Conservation (phyloP, 805 yeast species). For the Pichia phayaonensis region DNA sequence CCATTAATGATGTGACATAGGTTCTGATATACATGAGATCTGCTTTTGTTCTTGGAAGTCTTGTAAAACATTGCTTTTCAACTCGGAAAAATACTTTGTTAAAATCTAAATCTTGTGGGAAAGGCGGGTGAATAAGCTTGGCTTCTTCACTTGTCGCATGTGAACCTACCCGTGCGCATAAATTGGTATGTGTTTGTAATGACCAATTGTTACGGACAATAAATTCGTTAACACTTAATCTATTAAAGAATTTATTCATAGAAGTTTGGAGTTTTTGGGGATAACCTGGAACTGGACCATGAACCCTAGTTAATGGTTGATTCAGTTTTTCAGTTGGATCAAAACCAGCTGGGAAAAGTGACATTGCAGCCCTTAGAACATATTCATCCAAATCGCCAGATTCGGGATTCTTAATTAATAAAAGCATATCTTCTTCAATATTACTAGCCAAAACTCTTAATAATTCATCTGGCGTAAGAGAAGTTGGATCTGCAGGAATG, state of each 20-base stretch:
- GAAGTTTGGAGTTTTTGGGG: slow-evolving; percentile 44
- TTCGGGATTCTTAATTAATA: slow-evolving; percentile 37
- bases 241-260: slow-evolving; percentile 61
- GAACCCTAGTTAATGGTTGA: slow-evolving; percentile 51
- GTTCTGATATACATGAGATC: slow-evolving; percentile 50
- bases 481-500: slow-evolving; percentile 27
- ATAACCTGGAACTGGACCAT: slow-evolving; percentile 68
- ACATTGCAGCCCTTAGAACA: slow-evolving; percentile 45
- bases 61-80: slow-evolving; percentile 52
- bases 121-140: slow-evolving; percentile 28
- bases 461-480: slow-evolving; percentile 11
- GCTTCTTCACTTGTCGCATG: slow-evolving; percentile 32
- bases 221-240: slow-evolving; percentile 43
- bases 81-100: slow-evolving; percentile 47
- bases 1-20: slow-evolving; percentile 44
- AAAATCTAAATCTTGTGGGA: slow-evolving; percentile 32
- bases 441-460: slow-evolving; percentile 18
- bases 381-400: slow-evolving; percentile 45
- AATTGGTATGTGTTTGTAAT: slow-evolving; percentile 49
- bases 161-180: slow-evolving; percentile 39
- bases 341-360: slow-evolving; percentile 69
- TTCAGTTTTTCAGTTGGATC: slow-evolving; percentile 49
- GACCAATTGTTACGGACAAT: slow-evolving; percentile 68
- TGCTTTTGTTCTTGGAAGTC: slow-evolving; percentile 41
- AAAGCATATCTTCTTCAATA: slow-evolving; percentile 58